phyloP scores from a whole-genome alignment of 345 rosid genomes.

The Murraya koenigii region DNA sequence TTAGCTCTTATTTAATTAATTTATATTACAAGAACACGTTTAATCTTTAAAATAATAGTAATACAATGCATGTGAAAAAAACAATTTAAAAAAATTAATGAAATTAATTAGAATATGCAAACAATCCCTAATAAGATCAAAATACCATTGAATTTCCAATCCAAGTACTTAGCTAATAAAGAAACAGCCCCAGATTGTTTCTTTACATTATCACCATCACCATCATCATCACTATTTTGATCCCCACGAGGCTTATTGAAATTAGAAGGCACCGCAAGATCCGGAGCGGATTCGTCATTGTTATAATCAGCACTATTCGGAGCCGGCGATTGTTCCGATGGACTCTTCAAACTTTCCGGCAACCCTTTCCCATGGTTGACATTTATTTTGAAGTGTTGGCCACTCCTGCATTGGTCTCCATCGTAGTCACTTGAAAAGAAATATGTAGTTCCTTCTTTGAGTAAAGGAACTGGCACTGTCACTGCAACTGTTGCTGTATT shows the following conservation, averaged over 20 bases:
- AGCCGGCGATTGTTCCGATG: conserved; percentile 54
- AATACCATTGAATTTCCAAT: conserved; percentile 22
- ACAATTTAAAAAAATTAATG: not conserved
- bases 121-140: conserved; percentile 26
- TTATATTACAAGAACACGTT: not conserved
- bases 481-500: conserved; percentile 51
- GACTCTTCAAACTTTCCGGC: conserved; percentile 47
- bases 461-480: conserved; percentile 63
- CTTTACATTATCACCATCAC: conserved; percentile 11
- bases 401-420: conserved; percentile 79
- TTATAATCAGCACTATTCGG: conserved; percentile 47
- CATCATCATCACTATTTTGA: conserved; percentile 17
- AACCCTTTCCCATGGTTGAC: conserved; percentile 82
- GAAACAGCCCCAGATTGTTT: conserved; percentile 31
- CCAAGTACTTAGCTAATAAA: conserved; percentile 13
- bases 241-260: conserved; percentile 58
- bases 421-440: conserved; percentile 88
- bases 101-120: conserved; percentile 16
- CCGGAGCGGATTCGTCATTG: conserved; percentile 68
- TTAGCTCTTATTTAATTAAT: too few species aligned
- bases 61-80: not conserved
- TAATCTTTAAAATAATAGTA: not conserved
- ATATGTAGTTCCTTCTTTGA: conserved; percentile 66
- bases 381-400: conserved; percentile 63
- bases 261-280: conserved; percentile 65